Evolutionary conservation across 345 rosid species (phyloP).

Genomic region (Moricandia moricandioides): DNA sequence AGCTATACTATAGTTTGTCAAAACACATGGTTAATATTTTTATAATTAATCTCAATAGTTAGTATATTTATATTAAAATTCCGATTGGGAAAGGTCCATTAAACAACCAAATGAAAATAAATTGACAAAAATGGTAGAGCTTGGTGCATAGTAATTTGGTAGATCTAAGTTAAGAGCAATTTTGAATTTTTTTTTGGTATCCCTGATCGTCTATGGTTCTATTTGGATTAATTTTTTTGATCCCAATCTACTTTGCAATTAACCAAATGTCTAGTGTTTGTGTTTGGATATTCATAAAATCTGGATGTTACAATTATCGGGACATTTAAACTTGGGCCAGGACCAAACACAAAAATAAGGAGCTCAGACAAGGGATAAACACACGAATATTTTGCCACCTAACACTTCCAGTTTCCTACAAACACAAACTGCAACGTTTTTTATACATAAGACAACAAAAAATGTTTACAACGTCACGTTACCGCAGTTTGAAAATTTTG

Average conservation of each 20-base stretch:
- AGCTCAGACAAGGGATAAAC: background rate
- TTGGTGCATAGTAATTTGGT: background rate
- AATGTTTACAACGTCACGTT: background rate
- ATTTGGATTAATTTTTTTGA: background rate
- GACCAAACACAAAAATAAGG: background rate
- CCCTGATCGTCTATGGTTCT: background rate
- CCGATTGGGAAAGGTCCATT: too few relatives aligned
- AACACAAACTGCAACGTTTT: conserved; percentile 23
- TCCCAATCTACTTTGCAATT: too few relatives aligned
- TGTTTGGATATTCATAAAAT: background rate
- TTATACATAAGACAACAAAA: background rate
- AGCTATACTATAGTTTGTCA: too few relatives aligned
- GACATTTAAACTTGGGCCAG: background rate
- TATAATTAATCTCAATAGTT: too few relatives aligned
- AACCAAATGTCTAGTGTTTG: background rate
- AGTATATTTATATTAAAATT: too few relatives aligned
- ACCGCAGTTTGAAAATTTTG: background rate
- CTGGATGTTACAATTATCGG: background rate
- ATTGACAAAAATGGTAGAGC: background rate
- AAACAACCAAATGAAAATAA: background rate
- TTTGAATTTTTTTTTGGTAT: background rate
- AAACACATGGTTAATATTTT: too few relatives aligned
- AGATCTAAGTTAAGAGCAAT: background rate
- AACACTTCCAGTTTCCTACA: background rate
- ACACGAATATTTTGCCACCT: conserved; percentile 9